Conservation (phyloP, 306 rosid genomes). For the Cyclanthera cordifolia region DNA sequence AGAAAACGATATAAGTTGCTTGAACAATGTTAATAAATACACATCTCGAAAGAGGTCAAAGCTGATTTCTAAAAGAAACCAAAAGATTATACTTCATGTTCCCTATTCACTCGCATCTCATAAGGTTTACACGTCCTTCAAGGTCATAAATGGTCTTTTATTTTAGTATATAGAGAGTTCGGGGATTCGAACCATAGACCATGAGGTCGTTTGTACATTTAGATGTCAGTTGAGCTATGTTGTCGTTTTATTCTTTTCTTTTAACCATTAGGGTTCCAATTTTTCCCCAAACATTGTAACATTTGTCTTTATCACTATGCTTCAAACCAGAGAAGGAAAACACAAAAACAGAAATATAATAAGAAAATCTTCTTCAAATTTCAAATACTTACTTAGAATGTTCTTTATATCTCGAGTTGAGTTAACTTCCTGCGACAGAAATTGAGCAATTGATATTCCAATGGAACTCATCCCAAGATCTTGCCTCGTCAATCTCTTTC, state of each 20-base stretch:
- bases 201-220: too few relatives aligned
- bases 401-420: slow-evolving; percentile 37
- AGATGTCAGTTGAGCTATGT: too few relatives aligned
- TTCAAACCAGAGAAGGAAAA: not conserved
- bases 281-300: not conserved
- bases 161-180: too few relatives aligned
- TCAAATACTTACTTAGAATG: slow-evolving; percentile 42
- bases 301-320: not conserved
- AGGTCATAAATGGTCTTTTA: not conserved
- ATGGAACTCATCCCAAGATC: slow-evolving; percentile 71
- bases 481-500: slow-evolving; percentile 24
- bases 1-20: not conserved
- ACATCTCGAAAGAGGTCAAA: not conserved
- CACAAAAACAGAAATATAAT: not conserved
- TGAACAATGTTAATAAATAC: not conserved
- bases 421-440: slow-evolving; percentile 30
- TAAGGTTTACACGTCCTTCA: not conserved
- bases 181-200: too few relatives aligned
- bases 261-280: not conserved
- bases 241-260: not conserved
- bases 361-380: not conserved
- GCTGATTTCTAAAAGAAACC: not conserved
- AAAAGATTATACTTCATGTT: not conserved
- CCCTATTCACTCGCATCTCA: not conserved
- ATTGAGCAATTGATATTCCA: slow-evolving; percentile 45